Evolutionary conservation across 306 rosid species (phyloP), one percentile per base, ranked within the genome.

Genomic region (Begonia masoniana): DNA sequence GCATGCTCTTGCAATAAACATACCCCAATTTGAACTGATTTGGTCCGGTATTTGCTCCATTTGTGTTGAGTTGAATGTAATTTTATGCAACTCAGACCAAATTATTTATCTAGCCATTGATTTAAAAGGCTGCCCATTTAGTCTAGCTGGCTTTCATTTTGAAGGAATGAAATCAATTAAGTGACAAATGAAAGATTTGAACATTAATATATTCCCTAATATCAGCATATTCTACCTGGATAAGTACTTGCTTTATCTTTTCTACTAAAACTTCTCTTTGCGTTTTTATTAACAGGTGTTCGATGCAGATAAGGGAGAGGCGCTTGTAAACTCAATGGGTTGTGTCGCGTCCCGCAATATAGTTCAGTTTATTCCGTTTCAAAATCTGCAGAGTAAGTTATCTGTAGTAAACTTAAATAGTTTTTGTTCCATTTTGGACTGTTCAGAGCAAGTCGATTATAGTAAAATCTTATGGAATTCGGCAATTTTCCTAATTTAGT

Each of bases 261-360:
- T 9, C 47, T 43, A 12, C 4, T 45, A 12, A 45, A 45, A 10
- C 49, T 10, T 45, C 4, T 10, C 15, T 45, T 45, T 3, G n/a
- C 15, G n/a, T n/a, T 12, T 60, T 15, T 13, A 51, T 24, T 10
- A 49, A 24, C 68, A 92, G 99, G 60, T 82, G 76, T 74, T 92
- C 63, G 99, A 92, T 60, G 96, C 93, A 15, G 99, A 92, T 61
- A 92, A 87, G 74, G 95, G 96, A 48, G 99, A 82, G 39, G 81
- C 83, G 64, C 96, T 92, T 62, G 99, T 87, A 76, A 83, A 76
- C 68, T 74, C 89, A 21, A 64, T 82, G 1, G 96, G 96, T 6
- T 93, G 87, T 13, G 80, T 92, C 59, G 95, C 99, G 54, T 83
- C 99, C 1, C 93, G 99, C 55, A 96, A 92, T 72, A 87, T 92